Percentiles rank a stretch among this genome's conserved stretches.
These are phyloP conservation scores for Fusarium praegraminearum DNA, from an alignment of 2,329 filamentous ascomycete species.

Conservation along the genomic window DNA sequence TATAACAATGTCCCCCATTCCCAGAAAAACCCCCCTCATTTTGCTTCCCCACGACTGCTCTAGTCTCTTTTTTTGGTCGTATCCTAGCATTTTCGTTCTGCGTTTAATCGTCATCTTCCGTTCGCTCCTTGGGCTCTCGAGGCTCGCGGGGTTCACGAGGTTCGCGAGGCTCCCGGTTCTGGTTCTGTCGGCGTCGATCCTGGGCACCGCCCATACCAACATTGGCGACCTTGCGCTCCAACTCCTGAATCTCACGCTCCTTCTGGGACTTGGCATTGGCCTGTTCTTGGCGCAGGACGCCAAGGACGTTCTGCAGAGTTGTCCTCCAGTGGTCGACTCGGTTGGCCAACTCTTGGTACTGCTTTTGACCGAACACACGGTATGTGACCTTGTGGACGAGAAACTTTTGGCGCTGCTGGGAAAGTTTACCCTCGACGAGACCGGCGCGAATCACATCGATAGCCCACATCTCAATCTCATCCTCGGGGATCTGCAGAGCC, in stretches of 20 bases:
- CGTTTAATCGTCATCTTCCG: slow-evolving; percentile 68
- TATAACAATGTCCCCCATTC: slow-evolving; percentile 43
- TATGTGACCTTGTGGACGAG: slow-evolving; percentile 96
- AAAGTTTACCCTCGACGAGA: slow-evolving; percentile 95
- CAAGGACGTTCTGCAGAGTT: slow-evolving; percentile 82
- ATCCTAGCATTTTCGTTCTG: slow-evolving; percentile 28
- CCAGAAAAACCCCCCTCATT: slow-evolving; percentile 37
- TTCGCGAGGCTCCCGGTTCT: slow-evolving; percentile 37
- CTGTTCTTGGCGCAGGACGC: slow-evolving; percentile 84
- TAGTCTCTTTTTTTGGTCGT: slow-evolving; percentile 35
- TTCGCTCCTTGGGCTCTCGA: slow-evolving; percentile 56
- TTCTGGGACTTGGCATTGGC: slow-evolving; percentile 80
- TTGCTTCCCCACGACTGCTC: slow-evolving; percentile 34
- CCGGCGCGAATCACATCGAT: slow-evolving; percentile 98
- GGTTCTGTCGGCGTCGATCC: slow-evolving; percentile 52
- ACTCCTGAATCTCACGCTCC: slow-evolving; percentile 80
- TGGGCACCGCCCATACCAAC: slow-evolving; percentile 53
- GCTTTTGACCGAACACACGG: slow-evolving; percentile 96
- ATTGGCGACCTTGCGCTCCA: slow-evolving; percentile 73
- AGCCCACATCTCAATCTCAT: slow-evolving; percentile 97
- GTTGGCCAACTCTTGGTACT: slow-evolving; percentile 95
- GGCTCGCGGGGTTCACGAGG: slow-evolving; percentile 28
- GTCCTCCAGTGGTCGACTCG: slow-evolving; percentile 91
- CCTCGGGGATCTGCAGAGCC: slow-evolving; percentile 82
- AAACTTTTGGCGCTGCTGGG: slow-evolving; percentile 92